These are phyloP conservation scores for Metarhizium humberi DNA, from an alignment of 2,329 filamentous ascomycete genomes.

Conservation along the genomic window DNA sequence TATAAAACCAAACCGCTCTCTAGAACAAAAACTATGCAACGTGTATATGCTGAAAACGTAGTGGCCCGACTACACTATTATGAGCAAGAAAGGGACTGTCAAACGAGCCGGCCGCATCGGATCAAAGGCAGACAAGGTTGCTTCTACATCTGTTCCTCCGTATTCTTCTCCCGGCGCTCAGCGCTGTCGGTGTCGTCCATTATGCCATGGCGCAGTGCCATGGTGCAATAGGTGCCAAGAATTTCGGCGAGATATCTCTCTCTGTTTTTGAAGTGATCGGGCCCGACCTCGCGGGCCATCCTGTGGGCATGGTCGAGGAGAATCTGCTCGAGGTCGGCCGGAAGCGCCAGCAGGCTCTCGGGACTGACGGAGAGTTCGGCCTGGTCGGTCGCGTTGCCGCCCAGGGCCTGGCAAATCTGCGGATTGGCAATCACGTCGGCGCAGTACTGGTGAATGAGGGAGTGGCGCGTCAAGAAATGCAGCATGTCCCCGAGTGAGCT, in stretches of 20 bases:
- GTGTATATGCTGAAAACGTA: not conserved
- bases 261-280: conserved; percentile 11
- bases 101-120: not conserved
- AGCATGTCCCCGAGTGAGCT: conserved; percentile 7
- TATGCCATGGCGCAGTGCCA: not conserved
- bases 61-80: not conserved
- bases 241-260: conserved; percentile 14
- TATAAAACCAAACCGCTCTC: too few relatives aligned
- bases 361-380: conserved; percentile 7
- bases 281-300: conserved; percentile 5
- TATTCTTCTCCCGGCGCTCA: not conserved
- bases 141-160: not conserved
- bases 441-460: conserved; percentile 8
- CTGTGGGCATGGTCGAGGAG: conserved; percentile 10
- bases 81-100: not conserved
- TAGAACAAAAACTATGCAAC: too few relatives aligned
- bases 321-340: conserved; percentile 5
- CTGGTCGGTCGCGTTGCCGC: not conserved
- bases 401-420: conserved; percentile 5
- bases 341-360: conserved; percentile 8
- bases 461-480: conserved; percentile 9
- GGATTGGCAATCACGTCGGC: conserved; percentile 3
- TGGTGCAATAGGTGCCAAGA: conserved; percentile 12
- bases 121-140: not conserved
- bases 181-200: not conserved